Evolutionary conservation across 176 grass and related monocot species (phyloP).

Genomic region (Aegilops sharonensis): DNA sequence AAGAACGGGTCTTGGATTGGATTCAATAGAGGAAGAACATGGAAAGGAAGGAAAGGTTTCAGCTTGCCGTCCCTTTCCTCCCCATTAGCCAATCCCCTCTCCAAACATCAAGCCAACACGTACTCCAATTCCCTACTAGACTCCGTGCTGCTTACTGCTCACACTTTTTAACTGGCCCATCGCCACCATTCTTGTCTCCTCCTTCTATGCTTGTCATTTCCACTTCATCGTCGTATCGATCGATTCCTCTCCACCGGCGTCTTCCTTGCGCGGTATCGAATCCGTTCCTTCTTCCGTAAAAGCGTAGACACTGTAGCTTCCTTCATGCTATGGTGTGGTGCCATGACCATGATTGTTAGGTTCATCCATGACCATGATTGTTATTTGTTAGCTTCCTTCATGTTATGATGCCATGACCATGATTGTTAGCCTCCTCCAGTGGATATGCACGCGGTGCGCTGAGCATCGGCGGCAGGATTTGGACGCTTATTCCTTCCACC

Average conservation of each 20-base stretch:
- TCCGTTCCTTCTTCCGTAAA: no score
- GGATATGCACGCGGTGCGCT: no score
- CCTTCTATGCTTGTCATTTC: not conserved
- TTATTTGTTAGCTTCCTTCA: no score
- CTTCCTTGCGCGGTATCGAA: no score
- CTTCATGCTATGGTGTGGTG: no score
- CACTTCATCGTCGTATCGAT: no score
- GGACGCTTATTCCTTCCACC: not conserved
- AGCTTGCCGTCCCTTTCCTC: conserved; percentile 8
- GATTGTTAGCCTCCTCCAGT: no score
- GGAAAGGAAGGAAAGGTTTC: not conserved
- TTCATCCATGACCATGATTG: no score
- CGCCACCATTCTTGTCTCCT: not conserved
- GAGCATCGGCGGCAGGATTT: not conserved
- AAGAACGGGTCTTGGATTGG: no score
- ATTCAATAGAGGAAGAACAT: not conserved
- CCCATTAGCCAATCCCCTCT: not conserved
- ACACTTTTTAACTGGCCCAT: not conserved
- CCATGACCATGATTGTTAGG: no score
- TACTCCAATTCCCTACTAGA: not conserved
- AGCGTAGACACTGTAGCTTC: no score
- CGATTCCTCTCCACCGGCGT: not conserved
- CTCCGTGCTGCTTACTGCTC: not conserved
- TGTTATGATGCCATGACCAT: no score
- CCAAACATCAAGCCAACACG: not conserved